These are phyloP conservation scores for Schizophyllum amplum DNA, from an alignment of 1,284 basidiomycete genomes.

Conservation along the genomic window DNA sequence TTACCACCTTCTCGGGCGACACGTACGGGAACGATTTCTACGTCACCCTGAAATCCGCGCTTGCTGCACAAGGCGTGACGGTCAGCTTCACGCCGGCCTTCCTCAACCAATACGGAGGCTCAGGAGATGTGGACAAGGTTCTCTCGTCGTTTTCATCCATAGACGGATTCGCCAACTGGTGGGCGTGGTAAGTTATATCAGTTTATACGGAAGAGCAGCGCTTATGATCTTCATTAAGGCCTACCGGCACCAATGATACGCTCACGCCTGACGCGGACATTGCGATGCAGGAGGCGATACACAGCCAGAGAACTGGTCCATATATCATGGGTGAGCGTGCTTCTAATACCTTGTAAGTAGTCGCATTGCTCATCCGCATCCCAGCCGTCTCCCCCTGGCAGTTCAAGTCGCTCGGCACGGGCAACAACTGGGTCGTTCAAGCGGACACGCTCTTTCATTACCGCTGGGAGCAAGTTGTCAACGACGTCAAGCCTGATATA, in stretches of 20 bases:
- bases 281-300: slow-evolving; percentile 17
- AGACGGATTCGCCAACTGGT: slow-evolving; percentile 30
- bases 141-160: slow-evolving; percentile 22
- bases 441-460: slow-evolving; percentile 27
- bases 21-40: slow-evolving; percentile 25
- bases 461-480: slow-evolving; percentile 24
- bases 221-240: too few relatives aligned
- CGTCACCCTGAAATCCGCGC: slow-evolving; percentile 18
- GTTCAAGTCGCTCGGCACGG: slow-evolving; percentile 31
- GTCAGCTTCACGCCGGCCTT: slow-evolving; percentile 24
- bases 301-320: slow-evolving; percentile 17
- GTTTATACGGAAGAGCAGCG: too few relatives aligned
- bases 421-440: slow-evolving; percentile 24
- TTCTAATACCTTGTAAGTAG: not conserved
- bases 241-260: slow-evolving; percentile 18
- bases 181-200: slow-evolving; percentile 26
- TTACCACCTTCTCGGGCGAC: slow-evolving; percentile 27
- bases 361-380: slow-evolving; percentile 15
- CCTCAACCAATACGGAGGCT: slow-evolving; percentile 23
- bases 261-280: slow-evolving; percentile 25
- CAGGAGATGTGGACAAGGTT: slow-evolving; percentile 14
- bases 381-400: slow-evolving; percentile 36
- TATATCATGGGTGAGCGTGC: slow-evolving; percentile 25
- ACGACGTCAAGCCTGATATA: slow-evolving; percentile 27
- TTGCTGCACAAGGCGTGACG: slow-evolving; percentile 19